Evolutionary conservation across 2,329 filamentous ascomycete species (phyloP).

Genomic region (Claviceps sorghi): DNA sequence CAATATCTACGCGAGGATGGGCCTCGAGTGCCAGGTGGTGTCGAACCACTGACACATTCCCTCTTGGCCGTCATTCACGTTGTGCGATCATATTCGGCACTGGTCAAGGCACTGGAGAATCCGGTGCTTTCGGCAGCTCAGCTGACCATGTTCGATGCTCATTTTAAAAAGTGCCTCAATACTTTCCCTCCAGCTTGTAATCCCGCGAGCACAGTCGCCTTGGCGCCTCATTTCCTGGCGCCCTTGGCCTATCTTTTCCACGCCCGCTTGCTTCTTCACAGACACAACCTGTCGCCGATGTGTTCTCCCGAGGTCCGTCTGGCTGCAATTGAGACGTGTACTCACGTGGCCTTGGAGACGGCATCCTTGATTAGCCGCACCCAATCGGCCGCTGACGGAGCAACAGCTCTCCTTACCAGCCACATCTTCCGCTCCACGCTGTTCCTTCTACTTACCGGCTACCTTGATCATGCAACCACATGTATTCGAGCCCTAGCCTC

Average conservation of each 20-base stretch:
- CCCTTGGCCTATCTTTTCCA: conserved; percentile 69
- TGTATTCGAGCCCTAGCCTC: conserved; percentile 58
- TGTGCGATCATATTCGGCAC: conserved; percentile 58
- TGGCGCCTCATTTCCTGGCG: conserved; percentile 61
- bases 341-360: conserved; percentile 62
- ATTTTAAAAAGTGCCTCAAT: conserved; percentile 61
- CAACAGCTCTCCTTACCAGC: conserved; percentile 60
- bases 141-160: conserved; percentile 64
- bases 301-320: conserved; percentile 51
- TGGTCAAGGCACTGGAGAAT: conserved; percentile 57
- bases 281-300: conserved; percentile 69
- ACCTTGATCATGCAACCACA: conserved; percentile 56
- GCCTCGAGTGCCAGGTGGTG: conserved; percentile 35
- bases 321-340: conserved; percentile 64
- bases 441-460: conserved; percentile 60
- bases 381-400: conserved; percentile 47
- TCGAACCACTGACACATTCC: conserved; percentile 48
- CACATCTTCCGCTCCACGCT: conserved; percentile 82
- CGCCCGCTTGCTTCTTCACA: conserved; percentile 69
- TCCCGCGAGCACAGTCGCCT: conserved; percentile 45
- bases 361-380: conserved; percentile 57
- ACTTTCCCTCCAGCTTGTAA: conserved; percentile 65
- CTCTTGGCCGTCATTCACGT: conserved; percentile 71
- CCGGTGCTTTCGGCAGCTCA: conserved; percentile 50
- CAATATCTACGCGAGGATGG: conserved; percentile 52